Evolutionary conservation across 768 basidiomycete genomes (phyloP).

Genomic region (Lactarius hatsudake): DNA sequence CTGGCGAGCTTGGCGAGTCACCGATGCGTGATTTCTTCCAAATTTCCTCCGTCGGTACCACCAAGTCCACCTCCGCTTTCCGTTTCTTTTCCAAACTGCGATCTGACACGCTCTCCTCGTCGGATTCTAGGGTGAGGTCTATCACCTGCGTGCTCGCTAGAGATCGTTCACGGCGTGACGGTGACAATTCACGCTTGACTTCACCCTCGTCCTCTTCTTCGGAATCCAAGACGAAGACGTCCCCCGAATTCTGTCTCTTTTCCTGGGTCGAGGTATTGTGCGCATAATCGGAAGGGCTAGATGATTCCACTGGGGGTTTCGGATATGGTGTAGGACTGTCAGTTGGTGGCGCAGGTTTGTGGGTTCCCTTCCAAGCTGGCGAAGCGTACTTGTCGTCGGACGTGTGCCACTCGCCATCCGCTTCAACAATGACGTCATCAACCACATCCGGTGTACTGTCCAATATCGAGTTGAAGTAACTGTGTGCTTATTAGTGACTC

Average conservation of each 20-base stretch:
- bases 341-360: conserved; percentile 37
- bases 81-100: conserved; percentile 57
- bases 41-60: conserved; percentile 59
- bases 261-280: conserved; percentile 21
- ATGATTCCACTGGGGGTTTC: background rate
- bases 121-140: conserved; percentile 79
- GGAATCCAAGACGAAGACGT: conserved; percentile 63
- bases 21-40: conserved; percentile 68
- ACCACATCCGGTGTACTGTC: conserved; percentile 70
- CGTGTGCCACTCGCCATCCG: conserved; percentile 96
- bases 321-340: conserved; percentile 8
- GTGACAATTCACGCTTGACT: conserved; percentile 74
- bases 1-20: conserved; percentile 21
- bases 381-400: conserved; percentile 83
- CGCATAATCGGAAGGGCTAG: background rate
- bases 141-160: conserved; percentile 52
- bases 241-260: conserved; percentile 46
- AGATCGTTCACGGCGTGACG: conserved; percentile 43
- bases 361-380: conserved; percentile 58
- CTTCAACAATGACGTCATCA: conserved; percentile 92
- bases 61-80: conserved; percentile 48
- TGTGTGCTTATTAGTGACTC: conserved; percentile 34
- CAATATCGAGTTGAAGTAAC: conserved; percentile 87
- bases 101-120: conserved; percentile 54
- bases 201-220: conserved; percentile 71